These are phyloP conservation scores for Aspergillus carbonarius DNA, from an alignment of 2,329 filamentous ascomycete species.

Conservation along the genomic window DNA sequence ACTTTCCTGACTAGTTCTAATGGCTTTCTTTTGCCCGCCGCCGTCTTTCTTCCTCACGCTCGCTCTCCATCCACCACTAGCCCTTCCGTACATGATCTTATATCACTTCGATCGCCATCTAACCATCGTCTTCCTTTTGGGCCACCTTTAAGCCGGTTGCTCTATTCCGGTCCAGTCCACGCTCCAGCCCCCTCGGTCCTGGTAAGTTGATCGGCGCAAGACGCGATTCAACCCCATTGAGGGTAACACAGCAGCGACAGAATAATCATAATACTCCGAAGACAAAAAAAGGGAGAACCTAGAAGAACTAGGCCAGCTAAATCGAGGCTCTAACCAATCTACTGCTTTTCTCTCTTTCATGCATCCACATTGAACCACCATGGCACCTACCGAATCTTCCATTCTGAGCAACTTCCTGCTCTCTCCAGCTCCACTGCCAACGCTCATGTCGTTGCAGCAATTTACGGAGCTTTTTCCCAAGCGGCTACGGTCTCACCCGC, in stretches of 20 bases:
- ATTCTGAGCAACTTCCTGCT: slow-evolving; percentile 79
- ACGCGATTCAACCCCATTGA: slow-evolving; percentile 4
- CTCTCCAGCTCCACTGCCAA: slow-evolving; percentile 69
- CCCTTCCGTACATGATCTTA: not conserved
- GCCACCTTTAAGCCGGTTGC: not conserved
- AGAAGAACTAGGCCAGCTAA: too few relatives aligned
- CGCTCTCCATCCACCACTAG: not conserved
- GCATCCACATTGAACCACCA: slow-evolving; percentile 37
- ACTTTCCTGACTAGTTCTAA: slow-evolving; percentile 2
- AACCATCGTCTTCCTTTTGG: not conserved
- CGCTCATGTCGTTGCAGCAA: slow-evolving; percentile 69
- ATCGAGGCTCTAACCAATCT: too few relatives aligned
- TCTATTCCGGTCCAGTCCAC: not conserved
- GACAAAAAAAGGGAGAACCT: not conserved
- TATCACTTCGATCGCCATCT: not conserved
- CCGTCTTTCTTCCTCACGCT: not conserved
- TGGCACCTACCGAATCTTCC: slow-evolving; percentile 71
- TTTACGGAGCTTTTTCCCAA: slow-evolving; percentile 77
- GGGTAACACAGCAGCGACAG: slow-evolving; percentile 2
- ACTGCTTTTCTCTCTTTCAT: not conserved
- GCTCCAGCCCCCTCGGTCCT: not conserved
- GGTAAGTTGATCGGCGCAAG: not conserved
- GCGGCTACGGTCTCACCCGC: slow-evolving; percentile 62
- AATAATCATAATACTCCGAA: not conserved
- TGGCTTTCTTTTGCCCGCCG: not conserved